These are phyloP conservation scores for Lachnellula occidentalis DNA, from an alignment of 2,329 filamentous ascomycete genomes.

Conservation along the genomic window DNA sequence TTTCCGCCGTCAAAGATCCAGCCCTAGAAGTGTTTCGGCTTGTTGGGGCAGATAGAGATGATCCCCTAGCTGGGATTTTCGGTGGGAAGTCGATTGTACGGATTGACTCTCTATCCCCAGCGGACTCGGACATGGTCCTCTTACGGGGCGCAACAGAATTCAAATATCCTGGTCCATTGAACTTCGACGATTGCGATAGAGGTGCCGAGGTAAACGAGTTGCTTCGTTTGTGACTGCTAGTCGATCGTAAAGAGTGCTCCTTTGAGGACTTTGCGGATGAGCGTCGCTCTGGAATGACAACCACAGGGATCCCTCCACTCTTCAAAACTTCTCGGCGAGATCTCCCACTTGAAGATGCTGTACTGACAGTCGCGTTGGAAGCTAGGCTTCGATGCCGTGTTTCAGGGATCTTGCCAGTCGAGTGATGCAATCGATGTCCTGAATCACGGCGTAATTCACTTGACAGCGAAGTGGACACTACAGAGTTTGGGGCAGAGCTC, in stretches of 20 bases:
- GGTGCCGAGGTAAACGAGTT: slow-evolving; percentile 47
- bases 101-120: slow-evolving; percentile 25
- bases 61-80: slow-evolving; percentile 49
- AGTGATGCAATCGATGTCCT: slow-evolving; percentile 22
- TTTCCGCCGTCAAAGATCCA: slow-evolving; percentile 53
- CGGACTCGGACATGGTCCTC: slow-evolving; percentile 29
- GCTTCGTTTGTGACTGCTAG: slow-evolving; percentile 52
- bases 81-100: slow-evolving; percentile 58
- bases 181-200: slow-evolving; percentile 37
- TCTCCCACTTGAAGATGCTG: slow-evolving; percentile 45
- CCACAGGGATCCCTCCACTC: slow-evolving; percentile 55
- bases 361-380: slow-evolving; percentile 45
- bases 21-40: slow-evolving; percentile 52
- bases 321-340: slow-evolving; percentile 55
- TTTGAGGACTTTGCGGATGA: slow-evolving; percentile 43
- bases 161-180: slow-evolving; percentile 40
- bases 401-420: slow-evolving; percentile 21
- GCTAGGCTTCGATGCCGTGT: slow-evolving; percentile 36
- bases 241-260: slow-evolving; percentile 53
- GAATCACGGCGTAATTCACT: not conserved
- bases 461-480: slow-evolving; percentile 25
- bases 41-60: slow-evolving; percentile 57
- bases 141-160: slow-evolving; percentile 33
- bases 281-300: slow-evolving; percentile 54
- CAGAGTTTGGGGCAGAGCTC: slow-evolving; percentile 40